phyloP scores from a whole-genome alignment of 441 rosid species.

The Aleurites moluccanus region DNA sequence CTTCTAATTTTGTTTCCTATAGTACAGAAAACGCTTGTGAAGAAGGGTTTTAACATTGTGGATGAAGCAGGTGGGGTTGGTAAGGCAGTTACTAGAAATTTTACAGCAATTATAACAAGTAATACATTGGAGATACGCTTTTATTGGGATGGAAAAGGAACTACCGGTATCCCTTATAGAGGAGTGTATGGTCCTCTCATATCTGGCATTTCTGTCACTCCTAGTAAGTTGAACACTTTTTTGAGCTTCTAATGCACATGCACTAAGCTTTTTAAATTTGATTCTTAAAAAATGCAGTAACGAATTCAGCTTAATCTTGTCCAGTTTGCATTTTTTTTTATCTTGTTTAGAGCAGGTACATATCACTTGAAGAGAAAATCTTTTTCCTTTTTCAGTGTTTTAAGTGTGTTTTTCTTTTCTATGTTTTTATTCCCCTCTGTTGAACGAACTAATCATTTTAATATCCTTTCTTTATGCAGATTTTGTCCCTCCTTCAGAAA shows the following conservation, averaged over 20 bases:
- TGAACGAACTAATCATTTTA: not conserved
- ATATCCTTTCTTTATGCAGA: slow-evolving; percentile 31
- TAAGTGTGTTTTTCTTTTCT: not conserved
- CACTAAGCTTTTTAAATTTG: not conserved
- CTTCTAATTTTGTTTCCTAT: not conserved
- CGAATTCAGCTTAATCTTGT: too few relatives aligned
- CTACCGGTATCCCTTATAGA: slow-evolving; percentile 36
- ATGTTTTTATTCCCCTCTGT: not conserved
- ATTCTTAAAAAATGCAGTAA: not conserved
- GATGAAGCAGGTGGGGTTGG: slow-evolving; percentile 45
- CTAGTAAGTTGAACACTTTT: slow-evolving; percentile 28
- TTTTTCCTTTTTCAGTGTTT: not conserved
- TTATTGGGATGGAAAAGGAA: slow-evolving; percentile 64
- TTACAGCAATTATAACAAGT: slow-evolving; percentile 32
- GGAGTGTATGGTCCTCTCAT: slow-evolving; percentile 67
- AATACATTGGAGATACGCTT: slow-evolving; percentile 50
- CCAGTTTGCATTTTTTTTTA: too few relatives aligned
- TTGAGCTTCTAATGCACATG: not conserved
- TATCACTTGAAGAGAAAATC: too few relatives aligned
- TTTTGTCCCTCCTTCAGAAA: slow-evolving; percentile 36
- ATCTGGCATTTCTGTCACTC: slow-evolving; percentile 49
- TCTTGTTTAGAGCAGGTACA: too few relatives aligned
- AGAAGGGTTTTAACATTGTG: slow-evolving; percentile 46
- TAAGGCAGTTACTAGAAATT: slow-evolving; percentile 30
- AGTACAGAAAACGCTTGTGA: slow-evolving; percentile 33